Percentiles rank a stretch among this genome's conserved stretches.
phyloP scores from a whole-genome alignment of 768 basidiomycete species.

The Tricholoma bakamatsutake region DNA sequence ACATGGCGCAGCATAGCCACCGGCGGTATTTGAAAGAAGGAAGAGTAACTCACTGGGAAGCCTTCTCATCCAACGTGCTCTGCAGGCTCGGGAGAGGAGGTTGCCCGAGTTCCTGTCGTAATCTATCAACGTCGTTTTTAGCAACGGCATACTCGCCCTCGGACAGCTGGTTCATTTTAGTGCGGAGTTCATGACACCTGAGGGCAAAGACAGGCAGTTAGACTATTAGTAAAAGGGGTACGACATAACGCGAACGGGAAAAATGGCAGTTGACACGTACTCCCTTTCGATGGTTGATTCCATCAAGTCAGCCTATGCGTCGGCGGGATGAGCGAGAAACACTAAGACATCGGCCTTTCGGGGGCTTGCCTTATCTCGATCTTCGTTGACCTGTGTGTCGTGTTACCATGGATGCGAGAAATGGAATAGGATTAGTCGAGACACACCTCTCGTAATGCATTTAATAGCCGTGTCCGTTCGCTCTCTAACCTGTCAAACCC shows the following conservation, averaged over 20 bases:
- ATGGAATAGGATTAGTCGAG: not conserved
- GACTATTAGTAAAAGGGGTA: not conserved
- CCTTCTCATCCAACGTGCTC: slow-evolving; percentile 68
- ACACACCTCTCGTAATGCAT: slow-evolving; percentile 62
- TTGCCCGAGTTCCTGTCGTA: slow-evolving; percentile 74
- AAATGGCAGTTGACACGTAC: slow-evolving; percentile 30
- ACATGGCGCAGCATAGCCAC: not conserved
- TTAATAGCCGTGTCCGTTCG: slow-evolving; percentile 64
- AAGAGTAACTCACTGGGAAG: slow-evolving; percentile 34
- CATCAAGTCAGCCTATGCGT: slow-evolving; percentile 55
- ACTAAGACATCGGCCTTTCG: not conserved
- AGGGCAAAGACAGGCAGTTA: not conserved
- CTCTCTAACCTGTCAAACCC: slow-evolving; percentile 54
- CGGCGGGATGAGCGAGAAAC: slow-evolving; percentile 2
- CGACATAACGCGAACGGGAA: slow-evolving; percentile 3
- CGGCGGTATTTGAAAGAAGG: slow-evolving; percentile 3
- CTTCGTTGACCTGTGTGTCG: slow-evolving; percentile 61
- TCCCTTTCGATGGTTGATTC: slow-evolving; percentile 65
- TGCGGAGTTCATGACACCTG: slow-evolving; percentile 63
- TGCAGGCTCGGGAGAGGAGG: slow-evolving; percentile 68
- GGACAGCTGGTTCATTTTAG: slow-evolving; percentile 59
- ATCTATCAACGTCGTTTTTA: slow-evolving; percentile 70
- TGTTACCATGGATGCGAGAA: not conserved
- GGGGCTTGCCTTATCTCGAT: slow-evolving; percentile 59
- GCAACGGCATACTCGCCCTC: slow-evolving; percentile 73